Conservation (phyloP, 164 flowering plant species). For the Berberis thunbergii region DNA sequence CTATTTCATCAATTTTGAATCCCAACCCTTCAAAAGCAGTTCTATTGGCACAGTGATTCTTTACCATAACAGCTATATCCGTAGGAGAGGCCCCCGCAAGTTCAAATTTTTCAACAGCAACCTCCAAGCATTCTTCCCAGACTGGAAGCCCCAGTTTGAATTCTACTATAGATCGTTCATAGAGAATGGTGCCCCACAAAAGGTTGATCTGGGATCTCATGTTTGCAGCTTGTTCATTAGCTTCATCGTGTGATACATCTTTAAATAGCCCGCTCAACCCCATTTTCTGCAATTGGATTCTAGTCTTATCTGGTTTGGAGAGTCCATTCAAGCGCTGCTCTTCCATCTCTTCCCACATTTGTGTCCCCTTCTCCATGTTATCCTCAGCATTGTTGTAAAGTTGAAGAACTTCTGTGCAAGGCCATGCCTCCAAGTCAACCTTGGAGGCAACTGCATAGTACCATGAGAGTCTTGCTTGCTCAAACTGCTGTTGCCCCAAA, state of each 20-base stretch:
- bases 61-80: constrained; percentile 69
- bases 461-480: no score
- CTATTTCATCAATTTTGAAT: no score
- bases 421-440: no score
- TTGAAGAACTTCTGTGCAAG: no score
- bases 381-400: no score
- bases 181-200: constrained; percentile 79
- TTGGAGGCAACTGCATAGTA: no score
- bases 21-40: constrained; percentile 61
- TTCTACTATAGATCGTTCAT: constrained; percentile 81
- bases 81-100: constrained; percentile 81
- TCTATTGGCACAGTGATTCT: constrained; percentile 69
- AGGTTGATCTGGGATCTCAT: constrained; percentile 74
- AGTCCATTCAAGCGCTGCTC: no score
- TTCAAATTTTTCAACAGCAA: constrained; percentile 70
- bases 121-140: constrained; percentile 80
- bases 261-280: constrained; percentile 34
- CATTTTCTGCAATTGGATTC: constrained; percentile 29
- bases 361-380: no score
- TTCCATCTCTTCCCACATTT: no score
- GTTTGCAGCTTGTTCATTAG: constrained; percentile 42
- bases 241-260: constrained; percentile 46
- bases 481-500: no score
- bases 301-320: constrained; percentile 21
- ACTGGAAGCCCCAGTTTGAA: constrained; percentile 59